Evolutionary conservation across 495 filamentous ascomycete genomes (phyloP).

Genomic region (Apiosordaria backusii): DNA sequence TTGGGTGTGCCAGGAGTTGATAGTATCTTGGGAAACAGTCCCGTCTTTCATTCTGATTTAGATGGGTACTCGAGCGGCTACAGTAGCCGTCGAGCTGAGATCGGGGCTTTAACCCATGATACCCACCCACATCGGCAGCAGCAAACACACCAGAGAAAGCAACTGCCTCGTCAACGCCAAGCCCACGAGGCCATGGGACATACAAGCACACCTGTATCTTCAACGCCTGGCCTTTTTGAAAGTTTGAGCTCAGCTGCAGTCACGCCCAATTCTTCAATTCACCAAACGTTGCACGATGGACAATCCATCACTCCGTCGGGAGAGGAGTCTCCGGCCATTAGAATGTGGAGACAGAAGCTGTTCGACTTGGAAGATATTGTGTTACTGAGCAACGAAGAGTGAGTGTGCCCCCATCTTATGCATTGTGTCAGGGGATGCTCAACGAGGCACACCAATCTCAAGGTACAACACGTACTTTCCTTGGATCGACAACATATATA

Average conservation of each 20-base stretch:
- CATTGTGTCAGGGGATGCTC: slow-evolving; percentile 4
- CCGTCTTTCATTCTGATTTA: neutral
- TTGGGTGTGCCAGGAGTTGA: neutral
- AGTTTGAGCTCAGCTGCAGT: neutral
- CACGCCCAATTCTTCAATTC: neutral
- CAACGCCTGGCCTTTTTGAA: neutral
- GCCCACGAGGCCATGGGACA: slow-evolving; percentile 15
- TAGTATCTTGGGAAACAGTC: neutral
- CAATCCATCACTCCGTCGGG: neutral
- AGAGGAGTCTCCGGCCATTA: neutral
- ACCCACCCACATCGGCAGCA: slow-evolving; percentile 13
- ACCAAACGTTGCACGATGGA: neutral
- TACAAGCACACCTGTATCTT: neutral
- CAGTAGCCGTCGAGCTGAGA: neutral
- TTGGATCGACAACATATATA: slow-evolving; percentile 89
- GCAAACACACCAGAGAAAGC: slow-evolving; percentile 22
- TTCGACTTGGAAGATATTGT: slow-evolving; percentile 77
- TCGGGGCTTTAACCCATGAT: neutral
- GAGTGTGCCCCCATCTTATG: slow-evolving; percentile 32
- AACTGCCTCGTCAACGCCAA: slow-evolving; percentile 32
- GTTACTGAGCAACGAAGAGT: slow-evolving; percentile 76
- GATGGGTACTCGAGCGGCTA: neutral
- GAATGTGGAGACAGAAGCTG: slow-evolving; percentile 68
- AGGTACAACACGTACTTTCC: slow-evolving; percentile 88
- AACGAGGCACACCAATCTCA: slow-evolving; percentile 2